Evolutionary conservation across 495 filamentous ascomycete genomes (phyloP), one percentile per base, ranked within the genome.

Genomic region (Xylaria flabelliformis): DNA sequence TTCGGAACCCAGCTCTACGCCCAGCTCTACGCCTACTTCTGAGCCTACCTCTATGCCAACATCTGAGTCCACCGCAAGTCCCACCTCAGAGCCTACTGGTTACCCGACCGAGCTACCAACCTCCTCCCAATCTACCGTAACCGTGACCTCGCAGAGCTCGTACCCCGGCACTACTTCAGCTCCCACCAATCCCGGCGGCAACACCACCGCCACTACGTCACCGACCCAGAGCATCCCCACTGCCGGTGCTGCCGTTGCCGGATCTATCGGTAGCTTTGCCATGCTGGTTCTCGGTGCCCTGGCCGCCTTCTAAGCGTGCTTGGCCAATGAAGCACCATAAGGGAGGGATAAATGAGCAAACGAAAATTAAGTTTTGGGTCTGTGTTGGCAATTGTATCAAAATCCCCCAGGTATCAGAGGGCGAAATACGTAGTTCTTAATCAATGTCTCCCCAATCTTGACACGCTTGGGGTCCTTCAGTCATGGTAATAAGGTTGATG

Each of bases 271-370:
- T 34, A 61, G 71, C 51, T 15, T 79, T 13, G 78, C 71, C 53
- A 71, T 79, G 70, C n/a, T 78, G 3, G 69, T 59, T 9, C 73
- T 82, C 26, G 78, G 75, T 41, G 75, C 74, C 24, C 55, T 79
- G 21, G 78, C 76, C 64, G 80, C 76, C 10, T 70, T 80, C 55
- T 81, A 75, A 75, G 64, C 21, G 56, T 21, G 13, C 63, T 12
- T 29, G 17, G 39, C 5, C n/a, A n/a, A 19, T 8, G 15, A 19
- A 4, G 34, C 13, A 36, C 19, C 12, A 21, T 19, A n/a, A 0
- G 5, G 39, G 39, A 42, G 24, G 21, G 24, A 44, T 65, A 34
- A 39, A 21, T 36, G 26, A 62, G 5, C n/a, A 70, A 51, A 29
- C 2, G 26, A 62, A 39, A 36, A 17, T 8, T 24, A 58, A 50